Evolutionary conservation across 2,329 filamentous ascomycete genomes (phyloP), one percentile per base, ranked within the genome.

Genomic region (Alternaria tenuissima): DNA sequence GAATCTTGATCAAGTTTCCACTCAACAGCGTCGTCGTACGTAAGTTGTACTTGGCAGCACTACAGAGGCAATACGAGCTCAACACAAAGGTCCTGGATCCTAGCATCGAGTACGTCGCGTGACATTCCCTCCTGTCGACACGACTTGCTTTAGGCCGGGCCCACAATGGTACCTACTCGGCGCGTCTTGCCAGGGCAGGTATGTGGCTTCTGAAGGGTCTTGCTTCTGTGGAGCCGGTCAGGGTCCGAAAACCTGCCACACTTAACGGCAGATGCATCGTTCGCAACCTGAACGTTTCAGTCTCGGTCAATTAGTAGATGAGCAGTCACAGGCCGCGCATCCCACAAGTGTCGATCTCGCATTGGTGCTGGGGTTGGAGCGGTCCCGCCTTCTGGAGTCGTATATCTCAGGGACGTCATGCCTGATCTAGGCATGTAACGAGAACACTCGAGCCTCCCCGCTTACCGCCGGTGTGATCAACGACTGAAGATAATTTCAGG

Each of bases 381-480:
- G 20, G 42, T 18, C 30, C 52, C 30, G n/a, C 24, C 6, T 30
- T 55, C 41, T 22, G 30, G 7, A 38, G 47, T 30, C 12, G 46
- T 28, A 41, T 28, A 43, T 55, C 39, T 28, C 59, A 30, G 52
- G 57, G 47, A 54, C 38, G 32, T 20, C 48, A 52, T 56, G 18
- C 54, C 49, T 36, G 22, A 57, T 47, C 38, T 18, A 41, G 51
- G 44, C 52, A 43, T 47, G 20, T 30, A 38, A 55, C 16, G 42
- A 51, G 34, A 36, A 52, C 20, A 41, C 34, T 41, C 16, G 20
- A 41, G 30, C 43, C 39, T 26, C 34, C 43, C 59, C 60, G 60
- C 60, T 56, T 62, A 44, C 42, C 18, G 16, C 38, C 60, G 56
- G 60, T 42, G 42, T 38, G 43, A 34, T 22, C 34, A 47, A 46